Base-by-base conservation (phyloP, 768 basidiomycete genomes). In the Glaciozyma antarctica region DNA sequence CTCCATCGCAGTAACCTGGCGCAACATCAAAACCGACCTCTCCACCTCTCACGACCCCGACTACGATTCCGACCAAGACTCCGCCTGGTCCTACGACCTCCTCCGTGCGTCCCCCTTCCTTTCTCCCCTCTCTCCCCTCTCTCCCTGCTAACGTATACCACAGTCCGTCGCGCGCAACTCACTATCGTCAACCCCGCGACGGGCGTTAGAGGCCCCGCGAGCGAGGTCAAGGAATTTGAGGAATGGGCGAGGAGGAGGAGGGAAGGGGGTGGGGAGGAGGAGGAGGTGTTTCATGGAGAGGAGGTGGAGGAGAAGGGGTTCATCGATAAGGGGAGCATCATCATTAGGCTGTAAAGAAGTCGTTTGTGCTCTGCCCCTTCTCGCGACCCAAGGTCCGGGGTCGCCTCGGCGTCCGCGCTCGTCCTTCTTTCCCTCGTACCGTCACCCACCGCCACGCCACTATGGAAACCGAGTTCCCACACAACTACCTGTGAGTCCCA, bases 11-110 rank as follows among this genome's bases (percentile, higher is more conserved):
- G 65, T 51, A 8, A 64, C 69, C 1, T 73, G 70, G 68, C 17
- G 52, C 15, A 24, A 57, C n/a, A 38, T 71, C 58, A 71, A 70
- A 55, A 62, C 60, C 48, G 72, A 73, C 49, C n/a, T 73, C 34
- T 41, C 65, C 8, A 2, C 34, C 19, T 61, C 68, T 32, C 61
- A 61, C 15, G 71, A 73, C 41, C 72, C 72, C 6, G 66, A 70
- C 43, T 73, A 73, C 56, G 70, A 71, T 49, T 73, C 72, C 5
- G 66, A 67, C 52, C 71, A 73, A 19, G 71, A 70, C 3, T 66
- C 64, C 19, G 59, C 58, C 2, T 71, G 65, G 61, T 24, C 57
- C 8, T 67, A 51, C 61, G 65, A 67, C 28, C 21, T 47, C 15
- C 61, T 70, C 0, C 63, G 69, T 67, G 15, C 60, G 69, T 60